Base-by-base conservation (phyloP, 768 basidiomycete genomes). In the Termitomyces sp. region DNA sequence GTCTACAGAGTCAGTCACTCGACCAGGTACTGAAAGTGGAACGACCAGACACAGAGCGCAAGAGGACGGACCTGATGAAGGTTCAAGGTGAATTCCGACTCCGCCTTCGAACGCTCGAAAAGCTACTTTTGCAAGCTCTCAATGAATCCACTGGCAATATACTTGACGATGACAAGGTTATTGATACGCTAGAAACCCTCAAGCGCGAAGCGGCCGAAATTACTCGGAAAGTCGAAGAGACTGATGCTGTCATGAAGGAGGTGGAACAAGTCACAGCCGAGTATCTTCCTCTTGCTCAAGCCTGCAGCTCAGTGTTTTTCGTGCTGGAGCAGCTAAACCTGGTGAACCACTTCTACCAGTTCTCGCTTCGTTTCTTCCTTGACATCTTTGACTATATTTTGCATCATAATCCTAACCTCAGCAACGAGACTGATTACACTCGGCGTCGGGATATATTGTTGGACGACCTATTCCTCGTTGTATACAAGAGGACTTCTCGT, bases 81-180 rank as follows among this genome's bases (percentile, higher is more conserved):
- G 87, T 97, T 24, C 97, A 99, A 74, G 97, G 97, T 37, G 96
- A 98, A 76, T 98, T 98, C 86, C 84, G 91, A 20, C 81, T 98
- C 22, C 89, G 95, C 4, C 83, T 98, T 53, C 85, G 94, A 52
- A 93, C 93, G 6, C 81, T 98, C 41, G 97, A 99, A 73, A 93
- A 93, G 72, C 78, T 95, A 16, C 82, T 98, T 13, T 77, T 98
- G 2, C 93, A 96, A 70, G 96, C 95, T 9, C 83, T 98, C 58
- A 99, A 98, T 69, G 96, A 98, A 63, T 98, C 96, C 0, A 83
- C 87, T 0, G 97, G 97, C 57, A 98, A 97, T 72, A 98, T 99
- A 65, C 82, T 99, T 34, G 97, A 99, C 62, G 95, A 99, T 67
- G 97, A 99, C 79, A 95, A 95, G 73, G 97, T 99, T 65, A 98